Percentiles rank a stretch among this genome's conserved stretches.
phyloP scores from a whole-genome alignment of 306 rosid genomes.

The cucumber (Cucumis sativus) region DNA sequence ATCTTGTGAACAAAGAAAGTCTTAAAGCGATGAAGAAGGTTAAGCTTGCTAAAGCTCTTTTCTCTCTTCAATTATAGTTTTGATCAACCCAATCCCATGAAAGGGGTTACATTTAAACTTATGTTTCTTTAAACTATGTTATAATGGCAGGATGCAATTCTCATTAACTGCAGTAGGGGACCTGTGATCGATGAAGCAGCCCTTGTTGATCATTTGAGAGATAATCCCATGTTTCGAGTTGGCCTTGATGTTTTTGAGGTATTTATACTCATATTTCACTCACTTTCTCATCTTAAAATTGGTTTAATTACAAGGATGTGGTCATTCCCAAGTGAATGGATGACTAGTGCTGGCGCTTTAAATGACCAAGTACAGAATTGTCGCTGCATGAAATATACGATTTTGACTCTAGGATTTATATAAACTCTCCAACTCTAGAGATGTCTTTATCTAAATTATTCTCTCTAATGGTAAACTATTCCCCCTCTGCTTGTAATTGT shows the following conservation, averaged over 20 bases:
- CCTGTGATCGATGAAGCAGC: slow-evolving; percentile 94
- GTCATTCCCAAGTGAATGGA: not conserved
- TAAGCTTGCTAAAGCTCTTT: slow-evolving; percentile 5
- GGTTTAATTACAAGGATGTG: not conserved
- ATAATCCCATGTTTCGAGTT: slow-evolving; percentile 91
- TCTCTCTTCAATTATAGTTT: not conserved
- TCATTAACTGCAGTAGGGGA: slow-evolving; percentile 91
- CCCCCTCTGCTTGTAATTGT: too few relatives aligned
- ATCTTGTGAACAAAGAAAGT: slow-evolving; percentile 87
- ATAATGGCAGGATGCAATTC: slow-evolving; percentile 71
- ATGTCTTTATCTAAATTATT: too few relatives aligned
- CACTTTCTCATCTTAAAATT: not conserved
- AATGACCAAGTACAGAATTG: too few relatives aligned
- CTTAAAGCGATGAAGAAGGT: slow-evolving; percentile 89
- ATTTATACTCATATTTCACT: not conserved
- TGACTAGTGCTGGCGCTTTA: not conserved
- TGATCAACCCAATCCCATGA: not conserved
- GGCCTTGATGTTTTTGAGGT: slow-evolving; percentile 98
- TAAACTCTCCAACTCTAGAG: too few relatives aligned
- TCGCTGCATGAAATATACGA: too few relatives aligned
- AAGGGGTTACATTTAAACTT: not conserved
- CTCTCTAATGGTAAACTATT: too few relatives aligned
- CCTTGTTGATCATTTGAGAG: slow-evolving; percentile 76
- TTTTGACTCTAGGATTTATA: too few relatives aligned
- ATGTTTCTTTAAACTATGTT: not conserved